phyloP scores from a whole-genome alignment of 2,329 filamentous ascomycete species.

The Claviceps paspali region DNA sequence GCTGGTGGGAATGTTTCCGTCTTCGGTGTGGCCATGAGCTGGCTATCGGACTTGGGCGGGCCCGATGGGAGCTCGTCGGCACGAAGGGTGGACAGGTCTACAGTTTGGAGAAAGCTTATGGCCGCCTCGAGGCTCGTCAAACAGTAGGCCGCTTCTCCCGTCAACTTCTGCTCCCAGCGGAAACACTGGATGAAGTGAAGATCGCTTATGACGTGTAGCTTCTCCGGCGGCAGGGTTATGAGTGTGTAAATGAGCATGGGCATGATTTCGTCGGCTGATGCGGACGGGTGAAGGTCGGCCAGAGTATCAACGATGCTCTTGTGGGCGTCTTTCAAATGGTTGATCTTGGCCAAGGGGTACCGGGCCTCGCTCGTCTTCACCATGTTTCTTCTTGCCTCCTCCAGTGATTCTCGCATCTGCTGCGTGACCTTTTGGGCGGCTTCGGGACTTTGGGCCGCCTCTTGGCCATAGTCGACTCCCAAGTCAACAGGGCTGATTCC shows the following conservation, averaged over 20 bases:
- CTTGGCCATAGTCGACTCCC: conserved; percentile 55
- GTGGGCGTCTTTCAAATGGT: conserved; percentile 74
- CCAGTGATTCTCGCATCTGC: conserved; percentile 59
- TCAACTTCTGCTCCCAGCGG: conserved; percentile 68
- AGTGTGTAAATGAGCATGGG: conserved; percentile 93
- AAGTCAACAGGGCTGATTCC: conserved; percentile 80
- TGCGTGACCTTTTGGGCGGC: conserved; percentile 43
- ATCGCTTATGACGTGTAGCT: conserved; percentile 83
- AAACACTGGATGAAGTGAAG: conserved; percentile 90
- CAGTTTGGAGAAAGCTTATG: conserved; percentile 86
- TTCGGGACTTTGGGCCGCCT: conserved; percentile 37
- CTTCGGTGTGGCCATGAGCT: conserved; percentile 31
- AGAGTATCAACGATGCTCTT: conserved; percentile 87
- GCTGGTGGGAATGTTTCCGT: conserved; percentile 43
- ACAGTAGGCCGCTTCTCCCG: conserved; percentile 91
- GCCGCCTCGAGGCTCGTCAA: conserved; percentile 91
- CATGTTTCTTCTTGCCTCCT: conserved; percentile 52
- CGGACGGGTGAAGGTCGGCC: conserved; percentile 53
- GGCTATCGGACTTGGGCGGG: conserved; percentile 39
- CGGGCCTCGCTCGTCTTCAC: conserved; percentile 72
- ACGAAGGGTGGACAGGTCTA: conserved; percentile 78
- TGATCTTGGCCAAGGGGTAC: conserved; percentile 82
- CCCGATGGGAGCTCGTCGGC: conserved; percentile 62
- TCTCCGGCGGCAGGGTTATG: conserved; percentile 76
- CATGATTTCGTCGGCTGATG: conserved; percentile 92